Evolutionary conservation across 192 early-diverging fungal genomes (phyloP).

Genomic region (Backusella tuberculispora): DNA sequence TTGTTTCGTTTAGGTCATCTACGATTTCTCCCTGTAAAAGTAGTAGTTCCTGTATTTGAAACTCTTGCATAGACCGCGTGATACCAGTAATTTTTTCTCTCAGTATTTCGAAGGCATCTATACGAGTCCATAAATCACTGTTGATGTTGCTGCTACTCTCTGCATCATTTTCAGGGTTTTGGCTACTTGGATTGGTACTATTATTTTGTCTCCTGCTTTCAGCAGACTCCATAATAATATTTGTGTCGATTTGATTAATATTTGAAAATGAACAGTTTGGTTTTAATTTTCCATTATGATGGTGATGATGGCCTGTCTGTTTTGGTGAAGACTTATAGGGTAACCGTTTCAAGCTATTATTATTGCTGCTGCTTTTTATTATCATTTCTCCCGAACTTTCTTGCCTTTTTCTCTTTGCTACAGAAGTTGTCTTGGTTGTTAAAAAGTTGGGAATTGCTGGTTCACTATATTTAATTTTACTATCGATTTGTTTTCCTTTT

Average conservation of each 20-base stretch:
- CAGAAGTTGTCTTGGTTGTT: neutral
- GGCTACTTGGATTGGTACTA: neutral
- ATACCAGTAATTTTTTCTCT: conserved; percentile 27
- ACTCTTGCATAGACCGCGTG: conserved; percentile 28
- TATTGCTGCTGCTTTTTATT: neutral
- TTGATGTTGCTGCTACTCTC: neutral
- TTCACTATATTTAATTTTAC: neutral
- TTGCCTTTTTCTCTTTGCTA: neutral
- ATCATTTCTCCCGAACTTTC: neutral
- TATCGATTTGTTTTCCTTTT: neutral
- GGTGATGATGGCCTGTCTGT: neutral
- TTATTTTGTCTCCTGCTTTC: neutral
- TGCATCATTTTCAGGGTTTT: conserved; percentile 9
- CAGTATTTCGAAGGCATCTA: conserved; percentile 26
- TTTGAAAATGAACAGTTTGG: conserved; percentile 8
- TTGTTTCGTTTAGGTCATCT: neutral
- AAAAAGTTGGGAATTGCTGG: neutral
- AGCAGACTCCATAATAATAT: neutral
- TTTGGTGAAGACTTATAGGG: neutral
- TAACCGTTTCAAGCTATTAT: neutral
- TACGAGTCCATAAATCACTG: conserved; percentile 3
- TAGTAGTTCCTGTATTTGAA: conserved; percentile 27
- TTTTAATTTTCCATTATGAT: neutral
- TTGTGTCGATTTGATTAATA: conserved; percentile 5
- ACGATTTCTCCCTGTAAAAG: neutral